Conservation (phyloP, 2,329 filamentous ascomycete genomes). For the Arthroderma uncinatum region DNA sequence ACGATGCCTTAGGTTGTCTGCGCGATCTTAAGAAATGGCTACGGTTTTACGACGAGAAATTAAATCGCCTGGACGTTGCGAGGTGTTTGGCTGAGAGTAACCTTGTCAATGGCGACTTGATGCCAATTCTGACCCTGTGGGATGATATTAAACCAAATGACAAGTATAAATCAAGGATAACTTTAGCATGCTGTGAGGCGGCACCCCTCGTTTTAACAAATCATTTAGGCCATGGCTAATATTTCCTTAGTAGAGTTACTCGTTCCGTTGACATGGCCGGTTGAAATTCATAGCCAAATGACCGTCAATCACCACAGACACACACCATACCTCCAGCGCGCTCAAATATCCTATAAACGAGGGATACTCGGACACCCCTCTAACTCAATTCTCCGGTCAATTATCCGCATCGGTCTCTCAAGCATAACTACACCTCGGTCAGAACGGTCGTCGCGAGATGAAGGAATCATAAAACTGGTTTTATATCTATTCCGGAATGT, state of each 20-base stretch:
- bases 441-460: slow-evolving; percentile 68
- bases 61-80: slow-evolving; percentile 87
- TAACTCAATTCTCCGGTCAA: slow-evolving; percentile 64
- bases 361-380: slow-evolving; percentile 74
- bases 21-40: slow-evolving; percentile 94
- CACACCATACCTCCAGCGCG: slow-evolving; percentile 75
- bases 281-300: slow-evolving; percentile 70
- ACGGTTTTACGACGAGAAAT: slow-evolving; percentile 84
- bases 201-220: not conserved
- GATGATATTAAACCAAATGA: slow-evolving; percentile 60
- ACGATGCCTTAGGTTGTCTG: slow-evolving; percentile 82
- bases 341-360: slow-evolving; percentile 82
- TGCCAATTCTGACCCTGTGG: slow-evolving; percentile 81
- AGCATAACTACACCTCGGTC: slow-evolving; percentile 68
- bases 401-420: slow-evolving; percentile 69
- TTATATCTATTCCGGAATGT: slow-evolving; percentile 85
- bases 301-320: slow-evolving; percentile 90
- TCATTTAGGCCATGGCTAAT: slow-evolving; percentile 3
- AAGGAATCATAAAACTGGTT: slow-evolving; percentile 83
- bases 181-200: slow-evolving; percentile 59
- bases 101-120: slow-evolving; percentile 74
- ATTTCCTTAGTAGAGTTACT: slow-evolving; percentile 59
- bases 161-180: slow-evolving; percentile 65
- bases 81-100: slow-evolving; percentile 87
- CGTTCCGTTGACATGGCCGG: slow-evolving; percentile 86